These are phyloP conservation scores for Ophiostoma piceae DNA, from an alignment of 2,329 filamentous ascomycete genomes.

Conservation along the genomic window DNA sequence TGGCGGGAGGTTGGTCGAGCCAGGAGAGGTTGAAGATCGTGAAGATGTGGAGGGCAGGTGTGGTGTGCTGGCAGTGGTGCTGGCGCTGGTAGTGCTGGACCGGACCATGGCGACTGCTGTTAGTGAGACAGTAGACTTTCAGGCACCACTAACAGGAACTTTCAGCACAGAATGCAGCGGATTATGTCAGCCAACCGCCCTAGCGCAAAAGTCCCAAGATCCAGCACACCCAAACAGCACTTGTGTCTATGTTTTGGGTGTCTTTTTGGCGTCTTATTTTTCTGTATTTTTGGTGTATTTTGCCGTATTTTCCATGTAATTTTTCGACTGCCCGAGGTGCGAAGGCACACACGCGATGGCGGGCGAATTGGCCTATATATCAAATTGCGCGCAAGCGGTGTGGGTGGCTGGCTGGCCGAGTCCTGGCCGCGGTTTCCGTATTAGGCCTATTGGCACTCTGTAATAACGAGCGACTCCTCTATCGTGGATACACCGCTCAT, in stretches of 20 bases:
- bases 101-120: constrained; percentile 7
- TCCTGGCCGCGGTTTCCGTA: background rate
- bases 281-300: too few species aligned
- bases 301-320: too few species aligned
- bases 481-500: constrained; percentile 6
- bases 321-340: too few species aligned
- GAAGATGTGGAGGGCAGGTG: background rate
- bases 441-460: background rate
- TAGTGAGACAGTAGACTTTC: background rate
- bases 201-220: background rate
- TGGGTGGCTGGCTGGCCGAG: background rate
- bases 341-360: background rate
- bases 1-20: background rate
- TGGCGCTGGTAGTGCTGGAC: background rate
- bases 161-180: background rate
- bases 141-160: background rate
- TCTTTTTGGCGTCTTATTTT: background rate
- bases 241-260: background rate
- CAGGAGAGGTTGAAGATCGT: background rate
- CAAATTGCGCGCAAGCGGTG: background rate
- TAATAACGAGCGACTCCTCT: background rate
- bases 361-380: constrained; percentile 10
- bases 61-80: constrained; percentile 3
- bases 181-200: background rate
- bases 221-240: constrained; percentile 9